Evolutionary conservation across 192 early-diverging fungal genomes (phyloP).

Genomic region (Jimgerdemannia lactiflua): DNA sequence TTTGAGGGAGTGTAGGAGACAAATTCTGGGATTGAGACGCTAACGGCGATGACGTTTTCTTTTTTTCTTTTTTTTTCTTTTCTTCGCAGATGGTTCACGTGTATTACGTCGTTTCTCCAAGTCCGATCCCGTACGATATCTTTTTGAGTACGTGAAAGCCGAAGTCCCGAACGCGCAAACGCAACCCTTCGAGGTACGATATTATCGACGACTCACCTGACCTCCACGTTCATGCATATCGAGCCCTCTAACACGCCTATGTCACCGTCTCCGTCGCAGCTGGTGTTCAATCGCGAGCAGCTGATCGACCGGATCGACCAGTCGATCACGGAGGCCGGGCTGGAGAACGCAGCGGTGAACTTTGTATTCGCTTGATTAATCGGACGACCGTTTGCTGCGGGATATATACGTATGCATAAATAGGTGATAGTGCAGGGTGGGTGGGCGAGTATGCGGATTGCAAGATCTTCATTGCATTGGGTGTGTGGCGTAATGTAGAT

Average conservation of each 20-base stretch:
- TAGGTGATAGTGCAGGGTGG: too few species aligned
- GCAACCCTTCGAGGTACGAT: constrained; percentile 68
- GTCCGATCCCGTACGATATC: constrained; percentile 60
- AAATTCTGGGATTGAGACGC: too few species aligned
- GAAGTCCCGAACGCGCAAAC: constrained; percentile 57
- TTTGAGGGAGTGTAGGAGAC: too few species aligned
- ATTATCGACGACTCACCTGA: background rate
- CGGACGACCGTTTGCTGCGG: too few species aligned
- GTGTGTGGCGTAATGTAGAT: too few species aligned
- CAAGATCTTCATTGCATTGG: too few species aligned
- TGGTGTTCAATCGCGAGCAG: constrained; percentile 65
- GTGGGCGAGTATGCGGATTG: too few species aligned
- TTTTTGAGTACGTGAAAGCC: constrained; percentile 88
- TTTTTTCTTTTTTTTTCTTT: background rate
- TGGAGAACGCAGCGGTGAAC: constrained; percentile 54
- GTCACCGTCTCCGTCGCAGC: constrained; percentile 29
- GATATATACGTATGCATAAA: too few species aligned
- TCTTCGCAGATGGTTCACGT: constrained; percentile 63
- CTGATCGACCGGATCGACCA: constrained; percentile 62
- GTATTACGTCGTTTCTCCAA: constrained; percentile 76
- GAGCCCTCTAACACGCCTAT: constrained; percentile 6
- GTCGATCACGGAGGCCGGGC: constrained; percentile 70
- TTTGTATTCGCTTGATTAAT: constrained; percentile 32
- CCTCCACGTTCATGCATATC: background rate
- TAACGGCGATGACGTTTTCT: too few species aligned